phyloP scores from a whole-genome alignment of 257 asterid species.

The Solanum raphanifolium region DNA sequence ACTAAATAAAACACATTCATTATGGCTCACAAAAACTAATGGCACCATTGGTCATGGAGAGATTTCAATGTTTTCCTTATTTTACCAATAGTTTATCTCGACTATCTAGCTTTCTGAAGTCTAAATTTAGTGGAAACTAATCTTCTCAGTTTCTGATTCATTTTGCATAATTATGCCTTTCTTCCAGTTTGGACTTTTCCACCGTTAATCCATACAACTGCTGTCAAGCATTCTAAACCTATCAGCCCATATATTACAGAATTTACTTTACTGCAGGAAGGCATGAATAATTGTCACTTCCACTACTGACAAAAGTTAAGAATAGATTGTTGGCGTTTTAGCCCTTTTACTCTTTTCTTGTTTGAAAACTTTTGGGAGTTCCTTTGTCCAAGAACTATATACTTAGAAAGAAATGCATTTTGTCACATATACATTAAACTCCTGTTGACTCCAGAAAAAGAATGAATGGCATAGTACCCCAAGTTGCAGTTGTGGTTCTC shows the following conservation, averaged over 20 bases:
- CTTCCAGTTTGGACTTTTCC: neutral
- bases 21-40: neutral
- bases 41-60: neutral
- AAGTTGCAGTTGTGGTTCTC: too few species aligned
- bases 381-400: too few species aligned
- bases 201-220: neutral
- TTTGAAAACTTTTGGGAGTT: too few species aligned
- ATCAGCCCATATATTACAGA: neutral
- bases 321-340: too few species aligned
- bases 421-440: too few species aligned
- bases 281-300: too few species aligned
- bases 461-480: too few species aligned
- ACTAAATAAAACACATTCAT: neutral
- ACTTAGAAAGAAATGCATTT: too few species aligned
- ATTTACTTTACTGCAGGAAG: neutral
- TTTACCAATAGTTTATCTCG: neutral
- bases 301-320: too few species aligned
- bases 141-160: neutral
- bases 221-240: neutral
- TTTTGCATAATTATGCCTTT: neutral
- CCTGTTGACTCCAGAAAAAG: too few species aligned
- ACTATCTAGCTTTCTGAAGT: neutral
- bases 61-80: neutral
- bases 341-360: too few species aligned
- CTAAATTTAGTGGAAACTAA: neutral